Evolutionary conservation across 768 basidiomycete genomes (phyloP).

Genomic region (Mycena pura): DNA sequence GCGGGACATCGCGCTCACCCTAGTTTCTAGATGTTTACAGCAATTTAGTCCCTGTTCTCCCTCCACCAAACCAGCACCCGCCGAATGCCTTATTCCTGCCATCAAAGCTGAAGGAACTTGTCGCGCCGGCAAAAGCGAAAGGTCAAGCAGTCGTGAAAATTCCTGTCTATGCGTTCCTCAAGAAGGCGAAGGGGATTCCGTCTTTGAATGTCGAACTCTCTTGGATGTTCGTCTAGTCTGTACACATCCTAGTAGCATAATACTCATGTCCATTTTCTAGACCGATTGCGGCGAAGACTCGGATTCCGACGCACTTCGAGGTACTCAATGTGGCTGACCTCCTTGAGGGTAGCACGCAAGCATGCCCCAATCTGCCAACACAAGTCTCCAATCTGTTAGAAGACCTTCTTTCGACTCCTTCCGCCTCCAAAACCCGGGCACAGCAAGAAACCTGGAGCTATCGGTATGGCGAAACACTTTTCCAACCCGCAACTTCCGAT

Average conservation of each 20-base stretch:
- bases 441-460: conserved; percentile 17
- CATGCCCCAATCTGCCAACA: conserved; percentile 4
- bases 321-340: conserved; percentile 36
- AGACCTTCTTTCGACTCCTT: not conserved
- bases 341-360: conserved; percentile 7
- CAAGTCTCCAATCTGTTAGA: conserved; percentile 2
- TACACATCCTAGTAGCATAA: not conserved
- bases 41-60: conserved; percentile 59
- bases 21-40: not conserved
- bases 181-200: conserved; percentile 63
- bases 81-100: conserved; percentile 42
- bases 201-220: conserved; percentile 66
- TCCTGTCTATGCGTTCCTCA: conserved; percentile 44
- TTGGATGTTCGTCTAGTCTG: conserved; percentile 61
- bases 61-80: conserved; percentile 57
- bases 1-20: not conserved
- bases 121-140: conserved; percentile 32
- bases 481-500: not conserved
- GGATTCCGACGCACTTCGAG: conserved; percentile 41
- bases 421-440: conserved; percentile 1
- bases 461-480: conserved; percentile 20
- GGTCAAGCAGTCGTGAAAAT: conserved; percentile 8
- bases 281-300: conserved; percentile 55
- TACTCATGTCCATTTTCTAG: conserved; percentile 33
- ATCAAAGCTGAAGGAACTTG: conserved; percentile 33